Evolutionary conservation across 176 grass and related monocot species (phyloP).

Genomic region (Carex littledalei): DNA sequence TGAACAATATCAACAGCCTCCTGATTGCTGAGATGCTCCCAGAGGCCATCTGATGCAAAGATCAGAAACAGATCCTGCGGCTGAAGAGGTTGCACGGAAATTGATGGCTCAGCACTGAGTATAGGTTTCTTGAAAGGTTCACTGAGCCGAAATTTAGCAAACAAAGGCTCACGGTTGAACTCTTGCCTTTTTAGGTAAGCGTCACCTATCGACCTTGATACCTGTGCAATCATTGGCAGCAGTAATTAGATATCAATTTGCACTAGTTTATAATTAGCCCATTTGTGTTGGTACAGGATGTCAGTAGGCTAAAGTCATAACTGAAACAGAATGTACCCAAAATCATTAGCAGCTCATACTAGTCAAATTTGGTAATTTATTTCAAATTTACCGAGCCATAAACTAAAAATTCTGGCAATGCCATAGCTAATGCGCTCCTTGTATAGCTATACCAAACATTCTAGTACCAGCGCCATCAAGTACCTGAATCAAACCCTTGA

Average conservation of each 20-base stretch:
- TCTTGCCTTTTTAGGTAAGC: conserved; percentile 49
- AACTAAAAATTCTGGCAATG: not conserved
- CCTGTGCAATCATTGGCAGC: conserved; percentile 22
- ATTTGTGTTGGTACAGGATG: not conserved
- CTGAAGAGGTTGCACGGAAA: conserved; percentile 35
- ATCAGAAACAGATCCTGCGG: conserved; percentile 45
- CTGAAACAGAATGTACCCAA: not conserved
- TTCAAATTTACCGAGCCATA: not conserved
- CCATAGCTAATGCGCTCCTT: not conserved
- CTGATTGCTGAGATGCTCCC: conserved; percentile 46
- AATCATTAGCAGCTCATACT: not conserved
- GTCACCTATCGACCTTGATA: conserved; percentile 55
- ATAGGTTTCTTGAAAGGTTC: conserved; percentile 25
- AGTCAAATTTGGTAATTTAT: not conserved
- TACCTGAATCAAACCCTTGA: conserved; percentile 80
- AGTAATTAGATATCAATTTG: not conserved
- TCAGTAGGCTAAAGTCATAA: not conserved
- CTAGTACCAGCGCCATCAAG: not conserved
- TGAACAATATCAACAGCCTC: conserved; percentile 48
- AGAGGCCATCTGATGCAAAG: conserved; percentile 56
- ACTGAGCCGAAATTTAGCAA: conserved; percentile 29
- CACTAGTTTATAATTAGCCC: not conserved
- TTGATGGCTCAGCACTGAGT: conserved; percentile 43
- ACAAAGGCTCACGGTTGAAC: conserved; percentile 32
- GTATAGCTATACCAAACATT: not conserved